Conservation (phyloP, 495 filamentous ascomycete genomes). For the Aspergillus nanangensis region DNA sequence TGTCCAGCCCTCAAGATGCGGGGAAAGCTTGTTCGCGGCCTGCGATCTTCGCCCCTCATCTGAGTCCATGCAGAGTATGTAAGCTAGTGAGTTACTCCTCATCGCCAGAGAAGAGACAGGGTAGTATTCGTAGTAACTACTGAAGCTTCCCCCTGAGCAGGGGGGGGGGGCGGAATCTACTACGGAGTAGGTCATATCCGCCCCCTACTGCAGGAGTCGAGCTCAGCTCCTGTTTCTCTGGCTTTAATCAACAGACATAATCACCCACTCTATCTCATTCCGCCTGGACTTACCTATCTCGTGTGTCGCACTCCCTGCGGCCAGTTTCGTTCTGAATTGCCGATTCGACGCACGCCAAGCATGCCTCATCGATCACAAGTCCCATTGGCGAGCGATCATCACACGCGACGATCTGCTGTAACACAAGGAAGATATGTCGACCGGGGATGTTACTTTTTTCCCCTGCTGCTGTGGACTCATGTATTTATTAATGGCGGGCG, state of each 20-base stretch:
- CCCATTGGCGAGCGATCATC: background rate
- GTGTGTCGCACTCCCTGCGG: background rate
- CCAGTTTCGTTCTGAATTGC: background rate
- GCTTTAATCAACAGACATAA: too few species aligned
- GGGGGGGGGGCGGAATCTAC: too few species aligned
- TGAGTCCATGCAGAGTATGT: too few species aligned
- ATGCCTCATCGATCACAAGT: slow-evolving; percentile 1
- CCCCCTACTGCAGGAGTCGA: too few species aligned
- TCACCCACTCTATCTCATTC: background rate
- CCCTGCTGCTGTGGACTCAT: background rate
- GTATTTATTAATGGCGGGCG: background rate
- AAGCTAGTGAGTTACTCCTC: too few species aligned
- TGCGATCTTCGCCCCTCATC: too few species aligned
- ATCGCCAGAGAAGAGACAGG: too few species aligned
- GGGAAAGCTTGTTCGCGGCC: background rate
- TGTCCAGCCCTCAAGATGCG: slow-evolving; percentile 4
- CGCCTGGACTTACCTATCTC: slow-evolving; percentile 7
- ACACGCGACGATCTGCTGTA: background rate
- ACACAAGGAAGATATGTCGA: background rate
- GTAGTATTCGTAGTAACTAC: too few species aligned
- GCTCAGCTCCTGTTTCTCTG: too few species aligned
- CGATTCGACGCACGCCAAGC: background rate
- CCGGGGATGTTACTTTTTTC: background rate
- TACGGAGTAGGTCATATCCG: too few species aligned
- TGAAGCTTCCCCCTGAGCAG: too few species aligned